Conservation (phyloP, 2,329 filamentous ascomycete species). For the Aureobasidium leucospermi region DNA sequence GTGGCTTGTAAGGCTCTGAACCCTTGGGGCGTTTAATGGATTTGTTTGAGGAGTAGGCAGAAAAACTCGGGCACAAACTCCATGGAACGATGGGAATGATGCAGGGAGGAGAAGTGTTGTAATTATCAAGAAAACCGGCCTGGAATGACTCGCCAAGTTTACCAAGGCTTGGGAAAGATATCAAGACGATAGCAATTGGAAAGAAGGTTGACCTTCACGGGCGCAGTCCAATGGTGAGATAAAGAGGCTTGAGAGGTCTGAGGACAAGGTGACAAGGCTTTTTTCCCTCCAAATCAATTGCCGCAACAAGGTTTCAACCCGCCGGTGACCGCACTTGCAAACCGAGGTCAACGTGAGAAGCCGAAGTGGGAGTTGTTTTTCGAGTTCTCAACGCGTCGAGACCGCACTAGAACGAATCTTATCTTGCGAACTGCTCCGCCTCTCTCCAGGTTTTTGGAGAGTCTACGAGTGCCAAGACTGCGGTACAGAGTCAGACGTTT, state of each 20-base stretch:
- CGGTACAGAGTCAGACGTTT: neutral
- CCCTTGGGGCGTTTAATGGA: constrained; percentile 18
- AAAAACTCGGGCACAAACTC: constrained; percentile 28
- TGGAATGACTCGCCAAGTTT: constrained; percentile 4
- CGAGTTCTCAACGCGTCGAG: neutral
- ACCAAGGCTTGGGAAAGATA: constrained; percentile 8
- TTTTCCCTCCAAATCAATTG: neutral
- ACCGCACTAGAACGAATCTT: constrained; percentile 9
- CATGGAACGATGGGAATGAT: constrained; percentile 19
- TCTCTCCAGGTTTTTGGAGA: neutral
- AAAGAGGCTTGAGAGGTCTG: neutral
- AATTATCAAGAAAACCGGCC: neutral
- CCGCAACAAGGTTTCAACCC: constrained; percentile 1
- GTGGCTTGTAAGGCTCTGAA: neutral
- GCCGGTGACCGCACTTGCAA: neutral
- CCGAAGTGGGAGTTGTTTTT: neutral
- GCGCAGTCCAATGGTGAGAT: neutral
- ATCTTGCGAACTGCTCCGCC: constrained; percentile 11
- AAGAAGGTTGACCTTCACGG: neutral
- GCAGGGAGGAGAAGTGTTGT: neutral
- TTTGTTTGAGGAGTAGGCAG: constrained; percentile 27
- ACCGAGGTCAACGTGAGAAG: neutral
- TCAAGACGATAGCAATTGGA: neutral
- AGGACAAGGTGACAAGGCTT: neutral
- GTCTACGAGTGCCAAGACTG: neutral